A percentile compares a stretch with the other conserved stretches of the same genome.
Conservation (phyloP, 306 rosid species). For the Glycine latifolia region DNA sequence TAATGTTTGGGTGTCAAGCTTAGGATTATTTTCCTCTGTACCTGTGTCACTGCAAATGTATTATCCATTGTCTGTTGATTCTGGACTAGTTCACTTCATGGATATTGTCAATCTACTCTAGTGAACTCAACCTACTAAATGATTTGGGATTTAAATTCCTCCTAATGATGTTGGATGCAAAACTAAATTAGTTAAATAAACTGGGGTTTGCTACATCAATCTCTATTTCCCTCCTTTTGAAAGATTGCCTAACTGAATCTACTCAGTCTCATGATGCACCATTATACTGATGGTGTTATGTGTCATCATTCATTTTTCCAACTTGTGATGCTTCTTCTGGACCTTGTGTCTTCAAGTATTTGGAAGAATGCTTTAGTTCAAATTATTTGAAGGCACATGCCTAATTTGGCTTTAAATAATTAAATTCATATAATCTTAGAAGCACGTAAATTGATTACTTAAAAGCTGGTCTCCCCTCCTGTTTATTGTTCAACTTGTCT, state of each 20-base stretch:
- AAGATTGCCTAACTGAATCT: background rate
- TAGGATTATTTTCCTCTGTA: background rate
- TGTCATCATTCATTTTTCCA: background rate
- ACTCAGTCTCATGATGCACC: background rate
- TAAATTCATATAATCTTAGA: constrained; percentile 25
- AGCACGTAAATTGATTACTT: constrained; percentile 16
- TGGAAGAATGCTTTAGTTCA: background rate
- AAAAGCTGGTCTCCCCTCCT: constrained; percentile 2
- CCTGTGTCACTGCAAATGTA: background rate
- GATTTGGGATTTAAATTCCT: background rate
- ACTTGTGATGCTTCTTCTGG: background rate
- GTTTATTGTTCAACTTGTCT: constrained; percentile 1
- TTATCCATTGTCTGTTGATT: constrained; percentile 6
- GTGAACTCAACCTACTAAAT: constrained; percentile 2
- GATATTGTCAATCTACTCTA: background rate
- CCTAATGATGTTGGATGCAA: background rate
- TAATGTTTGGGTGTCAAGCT: constrained; percentile 8
- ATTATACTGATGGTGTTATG: background rate
- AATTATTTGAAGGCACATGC: constrained; percentile 25
- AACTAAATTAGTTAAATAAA: constrained; percentile 4
- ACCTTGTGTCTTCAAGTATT: background rate
- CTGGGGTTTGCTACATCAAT: background rate
- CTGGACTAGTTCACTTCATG: background rate
- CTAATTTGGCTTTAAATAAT: constrained; percentile 34
- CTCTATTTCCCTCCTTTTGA: constrained; percentile 5